A percentile compares a stretch with the other conserved stretches of the same genome.
These are phyloP conservation scores for Cryphonectria radicalis DNA, from an alignment of 2,329 filamentous ascomycete species.

Conservation along the genomic window DNA sequence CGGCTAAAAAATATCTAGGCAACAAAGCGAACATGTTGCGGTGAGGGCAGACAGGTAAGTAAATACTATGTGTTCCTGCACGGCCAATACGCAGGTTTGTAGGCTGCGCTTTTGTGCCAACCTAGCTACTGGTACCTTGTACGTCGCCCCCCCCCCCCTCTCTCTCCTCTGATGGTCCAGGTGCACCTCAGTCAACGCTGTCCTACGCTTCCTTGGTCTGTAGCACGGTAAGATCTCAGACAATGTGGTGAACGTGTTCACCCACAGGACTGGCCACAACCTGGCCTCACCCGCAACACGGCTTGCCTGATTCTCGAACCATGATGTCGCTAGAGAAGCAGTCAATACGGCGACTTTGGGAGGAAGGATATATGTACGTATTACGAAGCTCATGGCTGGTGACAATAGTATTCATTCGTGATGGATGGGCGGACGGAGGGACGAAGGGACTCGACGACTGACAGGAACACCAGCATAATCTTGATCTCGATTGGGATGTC, in stretches of 20 bases:
- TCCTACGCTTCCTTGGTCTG: constrained; percentile 10
- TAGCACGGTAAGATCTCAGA: constrained; percentile 26
- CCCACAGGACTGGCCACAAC: neutral
- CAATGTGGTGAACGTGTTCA: constrained; percentile 21
- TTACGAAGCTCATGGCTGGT: constrained; percentile 10
- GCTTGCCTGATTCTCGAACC: neutral
- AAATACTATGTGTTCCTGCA: neutral
- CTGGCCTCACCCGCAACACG: neutral
- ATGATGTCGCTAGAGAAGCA: neutral
- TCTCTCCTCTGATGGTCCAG: neutral
- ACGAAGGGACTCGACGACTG: neutral
- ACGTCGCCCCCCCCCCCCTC: too few species aligned
- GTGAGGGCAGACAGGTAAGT: neutral
- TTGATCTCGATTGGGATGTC: constrained; percentile 25
- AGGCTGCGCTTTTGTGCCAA: neutral
- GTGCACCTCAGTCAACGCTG: neutral
- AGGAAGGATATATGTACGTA: neutral
- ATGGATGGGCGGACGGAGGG: too few species aligned
- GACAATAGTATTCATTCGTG: neutral
- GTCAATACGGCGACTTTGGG: too few species aligned
- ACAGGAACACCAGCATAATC: constrained; percentile 5
- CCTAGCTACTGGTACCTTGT: neutral
- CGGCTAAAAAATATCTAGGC: neutral
- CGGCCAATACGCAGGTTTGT: neutral
- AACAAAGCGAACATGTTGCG: neutral